Base-by-base conservation (phyloP, 495 filamentous ascomycete species). In the Corynascus novoguineensis region DNA sequence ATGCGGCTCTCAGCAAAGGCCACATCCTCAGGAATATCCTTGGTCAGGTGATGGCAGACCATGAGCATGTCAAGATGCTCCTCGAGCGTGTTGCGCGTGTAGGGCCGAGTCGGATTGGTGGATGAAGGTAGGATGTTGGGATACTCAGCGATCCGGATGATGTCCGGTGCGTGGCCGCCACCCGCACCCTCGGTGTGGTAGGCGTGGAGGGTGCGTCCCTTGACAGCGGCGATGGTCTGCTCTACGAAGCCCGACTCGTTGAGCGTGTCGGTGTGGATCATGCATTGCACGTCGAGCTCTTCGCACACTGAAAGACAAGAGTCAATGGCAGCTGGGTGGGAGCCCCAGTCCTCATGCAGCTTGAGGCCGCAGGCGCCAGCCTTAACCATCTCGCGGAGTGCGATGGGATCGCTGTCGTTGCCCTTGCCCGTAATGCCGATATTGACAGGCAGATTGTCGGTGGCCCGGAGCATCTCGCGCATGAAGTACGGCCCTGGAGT, bases 31-130 rank as follows among this genome's bases (percentile, higher is more conserved):
- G 90, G 89, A 55, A 97, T 97, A 66, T 95, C 84, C 72, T 87
- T 90, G 45, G 83, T 87, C 19, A 97, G 74, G 67, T 98, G 95
- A 67, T 98, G 93, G 81, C 93, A 98, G 25, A 95, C 89, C 93
- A 97, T 97, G 32, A 98, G 72, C 93, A 98, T 98, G 71, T 97
- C 93, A 1, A 97, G 82, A 72, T 98, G 93, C 74, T 98, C 93
- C 59, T 97, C 93, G 0, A 97, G 81, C 4, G 93, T 98, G 75
- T 98, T 98, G 38, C 75, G 70, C 10, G 93, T 98, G 75, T 86
- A 97, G 4, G 93, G 93, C 3, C 93, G 79, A 15, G 93, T 98
- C 0, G 93, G 93, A 72, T 96, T 98, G 0, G 93, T 98, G 47
- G 84, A 89, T 14, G 86, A 90, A 9, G 93, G 93, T 3, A 98